phyloP scores from a whole-genome alignment of 1,139 yeast genomes.

The Debaryomyces psychrophilus region DNA sequence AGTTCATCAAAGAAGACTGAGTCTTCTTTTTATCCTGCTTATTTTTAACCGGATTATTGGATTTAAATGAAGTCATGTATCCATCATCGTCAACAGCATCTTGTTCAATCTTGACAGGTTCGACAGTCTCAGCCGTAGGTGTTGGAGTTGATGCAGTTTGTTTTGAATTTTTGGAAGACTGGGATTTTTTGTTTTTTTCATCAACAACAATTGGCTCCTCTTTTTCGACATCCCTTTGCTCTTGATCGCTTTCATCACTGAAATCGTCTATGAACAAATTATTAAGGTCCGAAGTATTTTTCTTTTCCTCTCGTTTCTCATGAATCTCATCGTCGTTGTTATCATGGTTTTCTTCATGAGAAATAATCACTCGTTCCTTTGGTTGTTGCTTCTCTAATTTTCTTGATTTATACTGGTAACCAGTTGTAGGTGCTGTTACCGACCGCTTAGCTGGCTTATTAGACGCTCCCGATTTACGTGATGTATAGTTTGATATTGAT shows the following conservation, averaged over 20 bases:
- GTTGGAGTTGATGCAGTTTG: neutral
- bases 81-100: constrained; percentile 44
- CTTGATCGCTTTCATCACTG: constrained; percentile 19
- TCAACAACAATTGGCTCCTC: constrained; percentile 16
- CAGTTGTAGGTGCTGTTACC: constrained; percentile 17
- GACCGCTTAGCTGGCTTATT: constrained; percentile 11
- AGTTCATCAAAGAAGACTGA: constrained; percentile 45
- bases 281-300: constrained; percentile 18
- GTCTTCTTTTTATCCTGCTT: constrained; percentile 29
- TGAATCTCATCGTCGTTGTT: constrained; percentile 18
- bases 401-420: constrained; percentile 44
- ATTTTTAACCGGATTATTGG: constrained; percentile 18
- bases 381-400: constrained; percentile 35
- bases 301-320: constrained; percentile 9
- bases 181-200: constrained; percentile 11
- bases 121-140: neutral
- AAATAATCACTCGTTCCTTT: constrained; percentile 41
- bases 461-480: constrained; percentile 24
- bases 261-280: constrained; percentile 21
- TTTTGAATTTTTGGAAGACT: neutral
- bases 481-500: constrained; percentile 22
- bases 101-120: constrained; percentile 2
- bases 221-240: constrained; percentile 10
- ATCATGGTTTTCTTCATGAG: constrained; percentile 23
- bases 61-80: constrained; percentile 36